Percentiles rank a stretch among this genome's conserved stretches.
These are phyloP conservation scores for Rachicladosporium sp. DNA, from an alignment of 2,329 filamentous ascomycete genomes.

Conservation along the genomic window DNA sequence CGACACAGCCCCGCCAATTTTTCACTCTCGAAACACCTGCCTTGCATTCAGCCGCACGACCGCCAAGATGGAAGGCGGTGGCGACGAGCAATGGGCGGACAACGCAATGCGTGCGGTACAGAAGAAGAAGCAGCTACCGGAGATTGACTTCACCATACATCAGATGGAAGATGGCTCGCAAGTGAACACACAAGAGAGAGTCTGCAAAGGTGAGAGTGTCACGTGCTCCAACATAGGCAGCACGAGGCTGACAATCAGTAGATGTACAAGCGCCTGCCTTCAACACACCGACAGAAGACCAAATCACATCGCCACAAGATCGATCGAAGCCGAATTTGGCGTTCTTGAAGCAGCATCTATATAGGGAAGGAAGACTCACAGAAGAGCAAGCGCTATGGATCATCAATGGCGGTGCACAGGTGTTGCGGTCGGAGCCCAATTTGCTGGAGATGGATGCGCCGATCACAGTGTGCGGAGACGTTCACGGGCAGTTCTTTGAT, in stretches of 20 bases:
- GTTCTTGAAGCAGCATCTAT: constrained; percentile 97
- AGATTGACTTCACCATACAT: constrained; percentile 97
- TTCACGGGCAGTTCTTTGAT: constrained; percentile 98
- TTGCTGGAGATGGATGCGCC: constrained; percentile 98
- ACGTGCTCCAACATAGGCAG: not conserved
- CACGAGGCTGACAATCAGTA: constrained; percentile 27
- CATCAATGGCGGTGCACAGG: constrained; percentile 72
- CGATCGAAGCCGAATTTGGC: constrained; percentile 79
- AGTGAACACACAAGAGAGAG: constrained; percentile 88
- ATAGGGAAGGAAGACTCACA: constrained; percentile 89
- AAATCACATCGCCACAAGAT: constrained; percentile 83
- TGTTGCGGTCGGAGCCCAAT: constrained; percentile 84
- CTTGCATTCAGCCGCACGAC: not conserved
- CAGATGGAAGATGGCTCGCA: constrained; percentile 95
- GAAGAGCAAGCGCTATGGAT: constrained; percentile 98
- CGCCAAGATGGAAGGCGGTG: constrained; percentile 19
- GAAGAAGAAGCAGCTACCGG: constrained; percentile 88
- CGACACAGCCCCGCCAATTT: no score
- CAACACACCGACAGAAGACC: constrained; percentile 79
- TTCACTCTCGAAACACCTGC: no score
- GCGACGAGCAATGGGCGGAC: constrained; percentile 46
- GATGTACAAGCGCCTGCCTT: constrained; percentile 97
- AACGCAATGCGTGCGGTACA: constrained; percentile 84
- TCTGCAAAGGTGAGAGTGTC: constrained; percentile 73
- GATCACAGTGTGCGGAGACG: constrained; percentile 95